Evolutionary conservation across 192 early-diverging fungal species (phyloP).

Genomic region (Coemansia sp.): DNA sequence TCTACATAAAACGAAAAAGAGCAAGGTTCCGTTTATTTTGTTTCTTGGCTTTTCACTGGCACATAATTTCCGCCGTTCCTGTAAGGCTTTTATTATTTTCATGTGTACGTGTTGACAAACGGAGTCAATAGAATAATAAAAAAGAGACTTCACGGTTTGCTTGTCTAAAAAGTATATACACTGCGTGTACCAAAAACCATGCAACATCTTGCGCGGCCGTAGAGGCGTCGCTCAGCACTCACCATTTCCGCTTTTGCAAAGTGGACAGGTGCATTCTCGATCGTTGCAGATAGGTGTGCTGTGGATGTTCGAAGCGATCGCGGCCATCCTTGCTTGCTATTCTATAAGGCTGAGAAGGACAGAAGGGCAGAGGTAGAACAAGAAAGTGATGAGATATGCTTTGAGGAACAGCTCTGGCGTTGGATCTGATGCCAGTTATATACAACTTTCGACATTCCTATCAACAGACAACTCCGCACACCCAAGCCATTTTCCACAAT

Average conservation of each 20-base stretch:
- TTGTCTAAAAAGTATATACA: background rate
- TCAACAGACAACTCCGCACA: background rate
- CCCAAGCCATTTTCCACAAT: constrained; percentile 2
- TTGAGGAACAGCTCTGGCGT: background rate
- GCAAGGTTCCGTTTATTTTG: too few species aligned
- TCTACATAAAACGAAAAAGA: too few species aligned
- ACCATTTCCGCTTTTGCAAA: constrained; percentile 24
- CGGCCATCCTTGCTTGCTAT: background rate
- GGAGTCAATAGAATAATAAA: too few species aligned
- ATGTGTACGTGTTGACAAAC: too few species aligned
- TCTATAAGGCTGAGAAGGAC: background rate
- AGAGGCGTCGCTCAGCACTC: constrained; percentile 8
- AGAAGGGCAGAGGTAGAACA: background rate
- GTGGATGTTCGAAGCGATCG: background rate
- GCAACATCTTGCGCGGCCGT: background rate
- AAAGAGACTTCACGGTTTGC: background rate
- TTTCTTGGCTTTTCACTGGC: too few species aligned
- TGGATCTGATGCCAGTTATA: background rate
- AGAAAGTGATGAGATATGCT: background rate
- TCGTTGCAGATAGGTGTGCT: constrained; percentile 12
- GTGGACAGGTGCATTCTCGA: constrained; percentile 33
- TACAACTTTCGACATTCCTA: background rate
- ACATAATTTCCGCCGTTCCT: too few species aligned
- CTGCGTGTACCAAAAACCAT: background rate
- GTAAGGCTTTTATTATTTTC: too few species aligned